Evolutionary conservation across 2,329 filamentous ascomycete species (phyloP).

Genomic region (Ambrosiella beaveri): DNA sequence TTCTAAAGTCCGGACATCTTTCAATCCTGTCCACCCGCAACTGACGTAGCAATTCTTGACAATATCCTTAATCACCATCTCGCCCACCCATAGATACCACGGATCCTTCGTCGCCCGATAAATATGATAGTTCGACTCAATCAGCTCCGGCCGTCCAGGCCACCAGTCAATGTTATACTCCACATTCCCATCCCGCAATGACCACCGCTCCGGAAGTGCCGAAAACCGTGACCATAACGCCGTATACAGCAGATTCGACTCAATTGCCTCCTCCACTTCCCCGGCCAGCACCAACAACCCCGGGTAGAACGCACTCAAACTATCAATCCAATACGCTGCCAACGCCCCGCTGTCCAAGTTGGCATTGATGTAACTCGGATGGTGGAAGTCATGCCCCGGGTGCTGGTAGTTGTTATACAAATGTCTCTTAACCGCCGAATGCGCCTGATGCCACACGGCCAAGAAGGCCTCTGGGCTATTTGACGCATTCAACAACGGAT

Average conservation of each 20-base stretch:
- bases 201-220: slow-evolving; percentile 91
- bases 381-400: slow-evolving; percentile 35
- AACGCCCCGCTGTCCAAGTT: slow-evolving; percentile 78
- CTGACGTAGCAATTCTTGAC: slow-evolving; percentile 72
- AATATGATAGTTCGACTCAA: slow-evolving; percentile 93
- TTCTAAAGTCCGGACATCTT: slow-evolving; percentile 67
- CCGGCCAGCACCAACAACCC: slow-evolving; percentile 74
- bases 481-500: slow-evolving; percentile 43
- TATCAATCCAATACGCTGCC: slow-evolving; percentile 88
- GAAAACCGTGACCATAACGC: slow-evolving; percentile 89
- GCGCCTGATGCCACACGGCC: slow-evolving; percentile 67
- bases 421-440: slow-evolving; percentile 75
- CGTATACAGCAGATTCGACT: slow-evolving; percentile 77
- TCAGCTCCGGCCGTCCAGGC: slow-evolving; percentile 88
- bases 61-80: slow-evolving; percentile 87
- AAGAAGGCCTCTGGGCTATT: slow-evolving; percentile 66
- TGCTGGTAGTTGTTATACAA: slow-evolving; percentile 48
- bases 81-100: slow-evolving; percentile 89
- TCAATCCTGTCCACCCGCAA: slow-evolving; percentile 85
- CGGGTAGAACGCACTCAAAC: slow-evolving; percentile 86
- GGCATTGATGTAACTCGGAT: slow-evolving; percentile 84
- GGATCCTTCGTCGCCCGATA: slow-evolving; percentile 85
- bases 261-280: slow-evolving; percentile 76
- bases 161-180: slow-evolving; percentile 86
- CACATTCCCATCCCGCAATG: slow-evolving; percentile 63